phyloP scores from a whole-genome alignment of 352 stramenopile species.

The Peronospora tabacina region DNA sequence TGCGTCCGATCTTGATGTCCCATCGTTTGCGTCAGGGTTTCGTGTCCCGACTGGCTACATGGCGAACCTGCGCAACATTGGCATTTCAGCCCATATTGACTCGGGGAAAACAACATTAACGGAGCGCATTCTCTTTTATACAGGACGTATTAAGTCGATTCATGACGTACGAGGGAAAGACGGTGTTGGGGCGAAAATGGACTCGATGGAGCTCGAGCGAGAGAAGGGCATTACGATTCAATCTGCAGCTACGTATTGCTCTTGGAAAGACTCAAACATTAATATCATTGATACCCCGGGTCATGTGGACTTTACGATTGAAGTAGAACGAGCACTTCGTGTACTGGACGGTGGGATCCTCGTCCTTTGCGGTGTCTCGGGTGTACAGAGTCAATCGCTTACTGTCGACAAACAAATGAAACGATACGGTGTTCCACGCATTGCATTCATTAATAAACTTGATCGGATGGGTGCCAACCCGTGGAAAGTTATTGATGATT shows the following conservation, averaged over 20 bases:
- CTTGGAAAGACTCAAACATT: constrained; percentile 94
- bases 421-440: constrained; percentile 96
- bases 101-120: constrained; percentile 99
- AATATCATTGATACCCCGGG: constrained; percentile 99
- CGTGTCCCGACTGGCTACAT: constrained; percentile 67
- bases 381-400: constrained; percentile 97
- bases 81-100: constrained; percentile 95
- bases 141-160: constrained; percentile 94
- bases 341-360: constrained; percentile 97
- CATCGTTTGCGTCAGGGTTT: constrained; percentile 37
- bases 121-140: constrained; percentile 99
- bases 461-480: constrained; percentile 96
- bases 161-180: constrained; percentile 96
- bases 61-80: constrained; percentile 89
- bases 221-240: constrained; percentile 99
- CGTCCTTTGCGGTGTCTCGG: constrained; percentile 87
- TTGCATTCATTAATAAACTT: constrained; percentile 99
- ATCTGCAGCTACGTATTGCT: constrained; percentile 95
- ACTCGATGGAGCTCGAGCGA: constrained; percentile 99
- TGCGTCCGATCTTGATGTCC: constrained; percentile 19
- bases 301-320: constrained; percentile 99
- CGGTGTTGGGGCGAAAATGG: constrained; percentile 98
- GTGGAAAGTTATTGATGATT: constrained; percentile 90
- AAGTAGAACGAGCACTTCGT: constrained; percentile 95
- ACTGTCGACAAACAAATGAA: constrained; percentile 99